Conservation (phyloP, 176 grass and related monocot species). For the Microstegium vimineum region DNA sequence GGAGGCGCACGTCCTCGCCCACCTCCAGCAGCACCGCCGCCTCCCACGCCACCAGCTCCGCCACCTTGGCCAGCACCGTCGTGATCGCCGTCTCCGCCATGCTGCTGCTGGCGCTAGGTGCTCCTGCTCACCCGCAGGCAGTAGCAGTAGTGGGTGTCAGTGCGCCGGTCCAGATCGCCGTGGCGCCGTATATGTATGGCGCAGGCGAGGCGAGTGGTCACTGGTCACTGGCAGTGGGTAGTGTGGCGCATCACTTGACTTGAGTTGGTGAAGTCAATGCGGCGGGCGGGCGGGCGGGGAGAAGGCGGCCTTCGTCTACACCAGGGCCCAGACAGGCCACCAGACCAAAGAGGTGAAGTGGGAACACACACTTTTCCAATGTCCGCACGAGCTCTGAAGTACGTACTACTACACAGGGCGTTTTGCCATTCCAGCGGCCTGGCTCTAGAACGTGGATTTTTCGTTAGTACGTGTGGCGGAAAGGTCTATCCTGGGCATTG, state of each 20-base stretch:
- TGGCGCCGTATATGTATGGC: background rate
- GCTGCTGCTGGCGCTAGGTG: background rate
- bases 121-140: background rate
- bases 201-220: too few species aligned
- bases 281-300: background rate
- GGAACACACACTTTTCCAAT: background rate
- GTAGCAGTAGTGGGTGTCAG: background rate
- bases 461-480: too few species aligned
- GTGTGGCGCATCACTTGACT: background rate
- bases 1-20: slow-evolving; percentile 42
- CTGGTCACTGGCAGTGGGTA: background rate
- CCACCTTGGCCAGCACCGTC: slow-evolving; percentile 45
- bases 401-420: too few species aligned
- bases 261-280: background rate
- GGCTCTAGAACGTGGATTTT: too few species aligned
- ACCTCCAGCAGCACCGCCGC: slow-evolving; percentile 42
- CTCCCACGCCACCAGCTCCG: slow-evolving; percentile 52
- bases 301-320: background rate
- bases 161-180: background rate
- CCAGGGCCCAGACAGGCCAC: too few species aligned
- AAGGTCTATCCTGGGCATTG: too few species aligned
- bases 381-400: too few species aligned
- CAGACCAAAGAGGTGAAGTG: too few species aligned
- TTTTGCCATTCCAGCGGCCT: too few species aligned
- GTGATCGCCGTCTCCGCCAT: slow-evolving; percentile 65